A percentile compares a stretch with the other conserved stretches of the same genome.
Evolutionary conservation across 495 filamentous ascomycete genomes (phyloP).

Genomic region (Lichina pygmaea): DNA sequence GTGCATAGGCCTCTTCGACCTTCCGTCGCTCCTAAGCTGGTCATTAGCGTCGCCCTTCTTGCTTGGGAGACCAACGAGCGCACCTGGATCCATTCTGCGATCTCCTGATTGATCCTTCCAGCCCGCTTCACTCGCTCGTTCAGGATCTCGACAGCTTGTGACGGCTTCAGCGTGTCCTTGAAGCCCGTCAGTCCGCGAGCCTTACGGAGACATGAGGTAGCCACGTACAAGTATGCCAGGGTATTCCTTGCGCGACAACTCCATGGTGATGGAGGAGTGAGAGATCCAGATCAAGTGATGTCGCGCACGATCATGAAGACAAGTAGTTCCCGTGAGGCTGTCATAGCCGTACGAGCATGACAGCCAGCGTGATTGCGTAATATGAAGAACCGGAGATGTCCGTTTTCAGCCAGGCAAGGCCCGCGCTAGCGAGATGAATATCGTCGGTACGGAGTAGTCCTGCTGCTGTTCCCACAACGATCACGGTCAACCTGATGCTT

Average conservation of each 20-base stretch:
- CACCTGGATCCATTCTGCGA: slow-evolving; percentile 96
- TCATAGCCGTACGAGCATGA: too few species aligned
- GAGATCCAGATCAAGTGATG: too few species aligned
- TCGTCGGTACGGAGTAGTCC: too few species aligned
- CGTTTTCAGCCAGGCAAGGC: too few species aligned
- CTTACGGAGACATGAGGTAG: background rate
- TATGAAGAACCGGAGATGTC: too few species aligned
- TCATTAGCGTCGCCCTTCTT: background rate
- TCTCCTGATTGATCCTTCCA: slow-evolving; percentile 61
- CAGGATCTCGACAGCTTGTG: slow-evolving; percentile 59
- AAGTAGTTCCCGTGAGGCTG: too few species aligned
- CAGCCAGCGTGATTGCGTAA: too few species aligned
- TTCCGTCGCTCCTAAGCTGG: slow-evolving; percentile 56
- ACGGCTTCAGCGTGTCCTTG: slow-evolving; percentile 60
- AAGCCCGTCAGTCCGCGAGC: slow-evolving; percentile 1
- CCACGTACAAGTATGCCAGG: slow-evolving; percentile 74
- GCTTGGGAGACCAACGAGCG: slow-evolving; percentile 1
- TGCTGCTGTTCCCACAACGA: too few species aligned
- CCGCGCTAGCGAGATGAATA: too few species aligned
- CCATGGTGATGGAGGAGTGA: slow-evolving; percentile 18
- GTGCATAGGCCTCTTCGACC: slow-evolving; percentile 75
- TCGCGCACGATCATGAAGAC: too few species aligned
- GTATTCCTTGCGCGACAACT: slow-evolving; percentile 78
- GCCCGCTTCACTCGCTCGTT: slow-evolving; percentile 76
- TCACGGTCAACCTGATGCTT: too few species aligned